Evolutionary conservation across 129 eudicot species (phyloP).

Genomic region (Arctium minus): DNA sequence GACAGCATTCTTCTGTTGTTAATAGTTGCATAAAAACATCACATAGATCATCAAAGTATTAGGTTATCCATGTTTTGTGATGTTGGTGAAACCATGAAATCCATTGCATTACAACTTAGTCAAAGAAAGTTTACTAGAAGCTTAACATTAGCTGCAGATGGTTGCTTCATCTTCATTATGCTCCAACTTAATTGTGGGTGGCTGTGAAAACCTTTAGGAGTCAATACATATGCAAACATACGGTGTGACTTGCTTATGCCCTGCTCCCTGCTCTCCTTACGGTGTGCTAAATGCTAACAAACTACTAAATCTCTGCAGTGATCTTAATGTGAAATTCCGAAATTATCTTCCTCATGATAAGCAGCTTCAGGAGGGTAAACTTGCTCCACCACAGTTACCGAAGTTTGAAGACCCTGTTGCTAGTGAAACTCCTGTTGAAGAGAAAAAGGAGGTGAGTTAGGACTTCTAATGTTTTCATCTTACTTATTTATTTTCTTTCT

Average conservation of each 20-base stretch:
- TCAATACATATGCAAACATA: not conserved
- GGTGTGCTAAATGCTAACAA: not conserved
- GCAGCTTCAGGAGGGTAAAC: slow-evolving; percentile 93
- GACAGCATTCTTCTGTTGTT: not conserved
- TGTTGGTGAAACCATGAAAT: not conserved
- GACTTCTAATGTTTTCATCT: not conserved
- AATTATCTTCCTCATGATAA: slow-evolving; percentile 97
- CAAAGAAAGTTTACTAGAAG: not conserved
- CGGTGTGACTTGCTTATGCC: not conserved
- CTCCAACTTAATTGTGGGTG: not conserved
- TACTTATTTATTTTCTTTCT: not conserved
- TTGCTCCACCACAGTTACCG: slow-evolving; percentile 84
- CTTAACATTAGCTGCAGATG: slow-evolving; percentile 5
- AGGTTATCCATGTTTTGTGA: not conserved
- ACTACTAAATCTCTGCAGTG: slow-evolving; percentile 36
- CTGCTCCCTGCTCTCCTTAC: not conserved
- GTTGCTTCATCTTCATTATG: not conserved
- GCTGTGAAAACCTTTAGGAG: not conserved
- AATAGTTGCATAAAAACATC: not conserved
- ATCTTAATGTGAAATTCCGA: slow-evolving; percentile 70
- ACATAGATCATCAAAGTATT: not conserved
- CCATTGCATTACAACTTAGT: not conserved
- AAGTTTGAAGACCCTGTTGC: slow-evolving; percentile 95
- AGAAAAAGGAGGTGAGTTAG: slow-evolving; percentile 67
- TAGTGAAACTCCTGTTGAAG: slow-evolving; percentile 58